Evolutionary conservation across 441 rosid species (phyloP).

Genomic region (Omphalea diandra): DNA sequence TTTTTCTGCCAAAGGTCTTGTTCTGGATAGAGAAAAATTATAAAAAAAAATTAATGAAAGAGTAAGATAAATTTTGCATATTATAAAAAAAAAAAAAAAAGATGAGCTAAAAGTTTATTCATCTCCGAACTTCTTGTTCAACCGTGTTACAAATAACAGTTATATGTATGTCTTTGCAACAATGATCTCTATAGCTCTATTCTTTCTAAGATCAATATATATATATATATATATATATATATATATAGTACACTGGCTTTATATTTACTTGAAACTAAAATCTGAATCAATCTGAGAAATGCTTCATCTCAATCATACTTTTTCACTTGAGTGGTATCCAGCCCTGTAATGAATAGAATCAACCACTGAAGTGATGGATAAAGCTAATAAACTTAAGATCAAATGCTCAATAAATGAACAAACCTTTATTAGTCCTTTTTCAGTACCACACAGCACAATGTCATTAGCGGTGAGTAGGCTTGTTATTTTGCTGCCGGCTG

Average conservation of each 20-base stretch:
- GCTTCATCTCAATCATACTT: background rate
- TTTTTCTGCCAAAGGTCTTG: too few species aligned
- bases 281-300: background rate
- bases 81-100: too few species aligned
- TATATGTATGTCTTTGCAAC: background rate
- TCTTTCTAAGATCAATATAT: constrained; percentile 3
- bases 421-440: constrained; percentile 85
- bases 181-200: background rate
- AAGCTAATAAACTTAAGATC: background rate
- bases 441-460: constrained; percentile 76
- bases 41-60: too few species aligned
- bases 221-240: too few species aligned
- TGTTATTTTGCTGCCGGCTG: constrained; percentile 89
- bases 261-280: constrained; percentile 12
- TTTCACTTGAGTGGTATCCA: constrained; percentile 80
- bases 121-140: background rate
- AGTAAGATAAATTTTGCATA: too few species aligned
- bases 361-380: constrained; percentile 4
- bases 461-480: constrained; percentile 86
- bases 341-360: constrained; percentile 43
- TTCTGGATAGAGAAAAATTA: too few species aligned
- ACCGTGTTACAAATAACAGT: background rate
- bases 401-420: constrained; percentile 5
- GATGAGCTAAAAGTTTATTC: background rate
- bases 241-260: background rate